Conservation (phyloP, 192 early-diverging fungal species). For the Pilobolus umbonatus region DNA sequence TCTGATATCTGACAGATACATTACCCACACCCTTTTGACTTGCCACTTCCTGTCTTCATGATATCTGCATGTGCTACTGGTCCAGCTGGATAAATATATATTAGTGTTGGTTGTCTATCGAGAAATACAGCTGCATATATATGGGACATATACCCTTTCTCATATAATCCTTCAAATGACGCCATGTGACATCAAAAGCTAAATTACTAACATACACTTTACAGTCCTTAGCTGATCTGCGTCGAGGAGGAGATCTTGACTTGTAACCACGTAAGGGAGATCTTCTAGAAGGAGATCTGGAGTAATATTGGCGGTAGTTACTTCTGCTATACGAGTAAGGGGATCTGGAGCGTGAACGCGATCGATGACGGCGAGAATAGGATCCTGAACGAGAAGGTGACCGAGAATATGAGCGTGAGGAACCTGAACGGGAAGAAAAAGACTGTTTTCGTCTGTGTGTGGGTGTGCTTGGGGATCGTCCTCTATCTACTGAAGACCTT, state of each 20-base stretch:
- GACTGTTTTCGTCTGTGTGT: conserved; percentile 5
- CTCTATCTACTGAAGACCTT: background rate
- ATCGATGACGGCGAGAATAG: conserved; percentile 12
- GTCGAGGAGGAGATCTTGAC: conserved; percentile 19
- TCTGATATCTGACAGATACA: background rate
- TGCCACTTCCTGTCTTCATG: conserved; percentile 49
- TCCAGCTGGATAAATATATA: conserved; percentile 49
- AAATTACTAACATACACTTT: conserved; percentile 84
- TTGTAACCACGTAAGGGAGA: conserved; percentile 19
- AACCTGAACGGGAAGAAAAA: background rate
- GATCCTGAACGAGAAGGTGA: conserved; percentile 12
- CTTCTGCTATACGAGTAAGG: conserved; percentile 11
- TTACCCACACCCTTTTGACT: conserved; percentile 60
- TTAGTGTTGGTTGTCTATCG: background rate
- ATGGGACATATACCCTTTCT: conserved; percentile 48
- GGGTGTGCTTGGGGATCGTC: background rate
- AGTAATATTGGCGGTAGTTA: conserved; percentile 1
- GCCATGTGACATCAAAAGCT: conserved; percentile 67
- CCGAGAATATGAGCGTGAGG: conserved; percentile 9
- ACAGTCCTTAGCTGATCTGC: conserved; percentile 40
- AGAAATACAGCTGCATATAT: background rate
- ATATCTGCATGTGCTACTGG: conserved; percentile 75
- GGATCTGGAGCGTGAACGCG: conserved; percentile 14
- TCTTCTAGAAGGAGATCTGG: conserved; percentile 10
- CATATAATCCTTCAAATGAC: conserved; percentile 81